Evolutionary conservation across 768 basidiomycete species (phyloP), one percentile per base, ranked within the genome.

Genomic region (Tulasnella calospora): DNA sequence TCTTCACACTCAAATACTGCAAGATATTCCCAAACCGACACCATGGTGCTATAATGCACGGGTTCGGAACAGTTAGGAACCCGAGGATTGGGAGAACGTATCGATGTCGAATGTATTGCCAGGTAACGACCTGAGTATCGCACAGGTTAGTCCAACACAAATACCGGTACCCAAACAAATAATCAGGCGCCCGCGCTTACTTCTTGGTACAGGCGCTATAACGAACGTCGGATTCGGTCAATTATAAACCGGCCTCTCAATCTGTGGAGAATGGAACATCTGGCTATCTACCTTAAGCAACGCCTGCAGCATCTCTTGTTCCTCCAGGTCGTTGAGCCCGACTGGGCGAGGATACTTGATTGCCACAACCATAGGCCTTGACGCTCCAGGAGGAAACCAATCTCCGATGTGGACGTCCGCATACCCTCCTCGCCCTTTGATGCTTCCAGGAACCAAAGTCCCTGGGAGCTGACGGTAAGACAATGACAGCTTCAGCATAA

Each of bases 91-190:
- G 61, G 6, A 67, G 61, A 27, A 67, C 61, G 13, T 67, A 67
- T 67, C 61, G 61, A 35, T 67, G 61, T 19, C 61, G 61, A 15
- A 67, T 67, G 61, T 67, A 67, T 67, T 67, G 61, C 61, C 61
- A 67, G 27, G 61, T 67, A 27, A 67, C 30, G 61, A 67, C 61
- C 61, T 67, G 27, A 51, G n/a, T n/a, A n/a, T 3, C 21, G 23
- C 21, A 12, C n/a, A 15, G n/a, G 61, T 67, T 67, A 67, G 51
- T n/a, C 8, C 61, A 13, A 35, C 8, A 0, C 61, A 67, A 35
- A 12, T 27, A 8, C n/a, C 3, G n/a, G n/a, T n/a, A n/a, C n/a
- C n/a, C n/a, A n/a, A n/a, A n/a, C n/a, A n/a, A 8, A 6, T 10
- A 15, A 9, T 67, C 15, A 35, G 4, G 27, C 5, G 33, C 6